Evolutionary conservation across 345 rosid species (phyloP).

Genomic region (Eucalyptus marginata): DNA sequence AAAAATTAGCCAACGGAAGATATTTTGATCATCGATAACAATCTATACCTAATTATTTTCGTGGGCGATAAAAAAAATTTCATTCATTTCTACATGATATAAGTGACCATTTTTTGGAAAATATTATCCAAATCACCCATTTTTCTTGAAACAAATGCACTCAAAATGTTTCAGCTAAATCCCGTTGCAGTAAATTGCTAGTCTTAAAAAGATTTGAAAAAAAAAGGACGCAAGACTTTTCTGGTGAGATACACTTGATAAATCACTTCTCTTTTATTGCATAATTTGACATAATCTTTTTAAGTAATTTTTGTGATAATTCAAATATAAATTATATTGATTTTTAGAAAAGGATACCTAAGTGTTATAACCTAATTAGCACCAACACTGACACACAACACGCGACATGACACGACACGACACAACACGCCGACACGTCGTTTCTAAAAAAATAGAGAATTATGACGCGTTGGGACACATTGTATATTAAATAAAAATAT

Average conservation of each 20-base stretch:
- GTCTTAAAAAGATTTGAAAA: neutral
- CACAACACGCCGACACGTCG: too few relatives aligned
- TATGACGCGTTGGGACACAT: too few relatives aligned
- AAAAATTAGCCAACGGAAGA: too few relatives aligned
- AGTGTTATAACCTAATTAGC: too few relatives aligned
- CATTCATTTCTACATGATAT: too few relatives aligned
- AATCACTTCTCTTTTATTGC: neutral
- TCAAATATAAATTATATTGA: accelerated
- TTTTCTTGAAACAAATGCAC: accelerated
- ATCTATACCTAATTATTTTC: accelerated
- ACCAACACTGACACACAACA: too few relatives aligned
- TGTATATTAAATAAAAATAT: too few relatives aligned
- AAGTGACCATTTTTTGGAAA: accelerated
- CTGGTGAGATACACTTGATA: neutral
- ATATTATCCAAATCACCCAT: accelerated
- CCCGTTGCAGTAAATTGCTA: accelerated
- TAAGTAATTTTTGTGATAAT: too few relatives aligned
- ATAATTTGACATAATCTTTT: neutral
- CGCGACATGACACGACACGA: too few relatives aligned
- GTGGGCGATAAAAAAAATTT: accelerated
- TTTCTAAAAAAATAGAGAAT: too few relatives aligned
- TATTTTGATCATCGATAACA: too few relatives aligned
- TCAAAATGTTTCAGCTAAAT: neutral
- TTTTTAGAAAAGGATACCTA: accelerated
- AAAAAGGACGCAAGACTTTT: neutral